These are phyloP conservation scores for Dactylellina drechsleri DNA, from an alignment of 2,329 filamentous ascomycete species.

Conservation along the genomic window DNA sequence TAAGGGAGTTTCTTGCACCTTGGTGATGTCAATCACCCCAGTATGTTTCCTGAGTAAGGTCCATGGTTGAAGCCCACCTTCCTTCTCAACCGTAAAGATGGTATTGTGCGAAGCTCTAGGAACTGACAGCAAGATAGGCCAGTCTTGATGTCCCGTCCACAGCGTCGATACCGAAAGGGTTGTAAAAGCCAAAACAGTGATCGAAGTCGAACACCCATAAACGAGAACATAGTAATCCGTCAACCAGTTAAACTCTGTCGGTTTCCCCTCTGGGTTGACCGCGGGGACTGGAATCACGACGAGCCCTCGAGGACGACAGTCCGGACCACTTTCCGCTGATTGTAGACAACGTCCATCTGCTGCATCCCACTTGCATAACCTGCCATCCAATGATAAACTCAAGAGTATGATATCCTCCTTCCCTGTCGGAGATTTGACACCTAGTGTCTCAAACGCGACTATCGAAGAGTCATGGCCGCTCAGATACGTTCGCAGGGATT, in stretches of 20 bases:
- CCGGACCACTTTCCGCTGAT: conserved; percentile 39
- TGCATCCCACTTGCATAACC: conserved; percentile 56
- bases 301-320: conserved; percentile 55
- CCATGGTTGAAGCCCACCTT: conserved; percentile 56
- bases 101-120: conserved; percentile 49
- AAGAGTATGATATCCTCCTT: conserved; percentile 54
- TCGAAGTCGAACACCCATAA: conserved; percentile 56
- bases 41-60: conserved; percentile 47
- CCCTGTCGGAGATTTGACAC: conserved; percentile 38
- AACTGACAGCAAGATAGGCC: conserved; percentile 56
- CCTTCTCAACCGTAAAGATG: conserved; percentile 54
- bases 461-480: conserved; percentile 55
- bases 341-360: conserved; percentile 56
- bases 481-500: conserved; percentile 53
- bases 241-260: conserved; percentile 46
- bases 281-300: conserved; percentile 39
- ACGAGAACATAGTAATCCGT: conserved; percentile 56
- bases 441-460: conserved; percentile 54
- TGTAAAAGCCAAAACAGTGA: conserved; percentile 56
- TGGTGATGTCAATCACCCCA: conserved; percentile 33
- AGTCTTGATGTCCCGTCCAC: conserved; percentile 57
- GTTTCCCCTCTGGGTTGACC: conserved; percentile 32
- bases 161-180: conserved; percentile 55
- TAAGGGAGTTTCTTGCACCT: conserved; percentile 51
- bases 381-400: conserved; percentile 54